These are phyloP conservation scores for Pezicula carpinea DNA, from an alignment of 2,329 filamentous ascomycete genomes.

Conservation along the genomic window DNA sequence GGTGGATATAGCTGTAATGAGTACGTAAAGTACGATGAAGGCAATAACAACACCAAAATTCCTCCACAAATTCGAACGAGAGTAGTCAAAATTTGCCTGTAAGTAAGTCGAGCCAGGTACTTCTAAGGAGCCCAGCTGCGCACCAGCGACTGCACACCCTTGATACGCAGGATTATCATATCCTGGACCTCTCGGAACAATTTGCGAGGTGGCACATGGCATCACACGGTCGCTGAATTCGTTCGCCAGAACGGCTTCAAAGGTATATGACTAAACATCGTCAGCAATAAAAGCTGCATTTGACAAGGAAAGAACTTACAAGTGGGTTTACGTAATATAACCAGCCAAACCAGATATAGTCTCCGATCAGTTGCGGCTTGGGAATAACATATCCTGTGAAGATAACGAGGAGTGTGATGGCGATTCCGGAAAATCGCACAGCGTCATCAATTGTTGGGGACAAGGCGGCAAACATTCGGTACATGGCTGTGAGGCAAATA, in stretches of 20 bases:
- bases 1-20: constrained; percentile 65
- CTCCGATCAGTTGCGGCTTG: constrained; percentile 50
- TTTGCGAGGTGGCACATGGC: constrained; percentile 49
- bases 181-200: constrained; percentile 55
- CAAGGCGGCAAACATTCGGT: constrained; percentile 62
- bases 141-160: constrained; percentile 59
- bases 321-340: constrained; percentile 41
- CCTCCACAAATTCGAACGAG: constrained; percentile 55
- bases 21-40: constrained; percentile 69
- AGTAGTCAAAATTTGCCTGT: constrained; percentile 49
- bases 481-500: constrained; percentile 58
- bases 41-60: constrained; percentile 68
- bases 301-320: constrained; percentile 1
- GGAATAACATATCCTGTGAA: constrained; percentile 66
- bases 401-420: constrained; percentile 57
- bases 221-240: constrained; percentile 55
- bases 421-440: constrained; percentile 58
- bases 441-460: constrained; percentile 63
- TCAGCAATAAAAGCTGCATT: not conserved
- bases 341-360: constrained; percentile 66
- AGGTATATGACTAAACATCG: constrained; percentile 42
- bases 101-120: constrained; percentile 54
- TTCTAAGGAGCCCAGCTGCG: constrained; percentile 41
- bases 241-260: constrained; percentile 58
- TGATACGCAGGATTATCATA: constrained; percentile 48